Conservation (phyloP, 805 yeast species). For the Starmerella sirachaensis region DNA sequence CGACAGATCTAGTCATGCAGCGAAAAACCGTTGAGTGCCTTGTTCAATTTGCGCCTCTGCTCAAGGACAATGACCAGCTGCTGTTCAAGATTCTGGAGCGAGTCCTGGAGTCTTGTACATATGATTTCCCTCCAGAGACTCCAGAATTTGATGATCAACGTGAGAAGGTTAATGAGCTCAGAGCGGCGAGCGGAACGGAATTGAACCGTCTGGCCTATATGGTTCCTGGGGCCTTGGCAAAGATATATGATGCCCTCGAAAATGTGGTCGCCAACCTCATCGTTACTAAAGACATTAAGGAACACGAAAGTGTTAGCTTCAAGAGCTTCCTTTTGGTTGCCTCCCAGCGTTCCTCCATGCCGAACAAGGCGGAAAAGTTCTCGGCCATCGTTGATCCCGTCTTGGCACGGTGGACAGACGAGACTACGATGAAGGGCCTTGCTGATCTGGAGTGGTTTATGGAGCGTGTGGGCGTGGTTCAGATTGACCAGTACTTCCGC, state of each 20-base stretch:
- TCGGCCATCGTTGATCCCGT: constrained; percentile 88
- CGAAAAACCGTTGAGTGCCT: constrained; percentile 82
- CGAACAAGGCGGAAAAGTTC: constrained; percentile 65
- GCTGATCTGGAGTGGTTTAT: constrained; percentile 92
- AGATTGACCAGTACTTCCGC: constrained; percentile 82
- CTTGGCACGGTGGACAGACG: constrained; percentile 82
- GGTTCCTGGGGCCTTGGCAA: constrained; percentile 82
- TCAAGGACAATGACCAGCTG: constrained; percentile 58
- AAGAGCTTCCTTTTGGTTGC: constrained; percentile 84
- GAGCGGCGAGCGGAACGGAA: constrained; percentile 91
- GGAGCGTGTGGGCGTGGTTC: constrained; percentile 92
- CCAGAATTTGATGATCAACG: constrained; percentile 52
- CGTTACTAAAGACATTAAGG: constrained; percentile 57
- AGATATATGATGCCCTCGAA: constrained; percentile 72
- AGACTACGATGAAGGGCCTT: constrained; percentile 78
- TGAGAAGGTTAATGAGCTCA: constrained; percentile 71
- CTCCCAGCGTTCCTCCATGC: constrained; percentile 57
- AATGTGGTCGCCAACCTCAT: constrained; percentile 62
- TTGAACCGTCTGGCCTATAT: constrained; percentile 84
- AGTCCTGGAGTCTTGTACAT: constrained; percentile 73
- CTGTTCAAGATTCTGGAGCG: constrained; percentile 79
- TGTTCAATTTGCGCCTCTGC: constrained; percentile 84
- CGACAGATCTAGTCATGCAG: constrained; percentile 67
- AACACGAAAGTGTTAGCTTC: constrained; percentile 88
- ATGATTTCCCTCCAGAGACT: constrained; percentile 56